Evolutionary conservation across 169 alveolate species (phyloP).

Genomic region (Theileria sp.): DNA sequence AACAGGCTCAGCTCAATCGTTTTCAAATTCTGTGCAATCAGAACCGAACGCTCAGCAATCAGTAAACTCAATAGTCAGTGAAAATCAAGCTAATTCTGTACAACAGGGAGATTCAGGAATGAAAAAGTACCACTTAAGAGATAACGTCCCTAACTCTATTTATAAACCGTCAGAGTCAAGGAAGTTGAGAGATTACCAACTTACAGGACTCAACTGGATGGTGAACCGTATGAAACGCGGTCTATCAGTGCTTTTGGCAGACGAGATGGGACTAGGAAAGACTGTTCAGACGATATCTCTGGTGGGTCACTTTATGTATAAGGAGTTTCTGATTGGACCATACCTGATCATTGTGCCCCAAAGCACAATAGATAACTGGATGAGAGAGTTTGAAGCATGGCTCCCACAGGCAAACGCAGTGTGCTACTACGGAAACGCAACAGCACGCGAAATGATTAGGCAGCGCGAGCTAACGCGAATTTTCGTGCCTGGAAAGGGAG

Average conservation of each 20-base stretch:
- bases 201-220: constrained; percentile 94
- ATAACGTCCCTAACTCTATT: neutral
- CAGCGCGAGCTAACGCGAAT: constrained; percentile 78
- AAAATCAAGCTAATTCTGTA: neutral
- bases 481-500: constrained; percentile 76
- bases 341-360: constrained; percentile 93
- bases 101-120: neutral
- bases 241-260: constrained; percentile 90
- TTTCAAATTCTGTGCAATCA: neutral
- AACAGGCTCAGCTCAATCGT: neutral
- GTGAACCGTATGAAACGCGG: constrained; percentile 91
- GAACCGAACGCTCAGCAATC: neutral
- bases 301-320: constrained; percentile 85
- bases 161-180: constrained; percentile 34
- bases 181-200: constrained; percentile 90
- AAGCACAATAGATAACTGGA: constrained; percentile 95
- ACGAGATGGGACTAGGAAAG: constrained; percentile 95
- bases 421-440: constrained; percentile 89
- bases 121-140: constrained; percentile 2
- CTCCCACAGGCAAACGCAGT: constrained; percentile 90
- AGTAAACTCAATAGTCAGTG: neutral
- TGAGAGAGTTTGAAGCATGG: constrained; percentile 91
- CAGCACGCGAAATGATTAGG: constrained; percentile 84
- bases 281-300: constrained; percentile 92
- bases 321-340: constrained; percentile 86